Evolutionary conservation across 1,284 basidiomycete species (phyloP), one percentile per base, ranked within the genome.

Genomic region (Microbotryum violaceum): DNA sequence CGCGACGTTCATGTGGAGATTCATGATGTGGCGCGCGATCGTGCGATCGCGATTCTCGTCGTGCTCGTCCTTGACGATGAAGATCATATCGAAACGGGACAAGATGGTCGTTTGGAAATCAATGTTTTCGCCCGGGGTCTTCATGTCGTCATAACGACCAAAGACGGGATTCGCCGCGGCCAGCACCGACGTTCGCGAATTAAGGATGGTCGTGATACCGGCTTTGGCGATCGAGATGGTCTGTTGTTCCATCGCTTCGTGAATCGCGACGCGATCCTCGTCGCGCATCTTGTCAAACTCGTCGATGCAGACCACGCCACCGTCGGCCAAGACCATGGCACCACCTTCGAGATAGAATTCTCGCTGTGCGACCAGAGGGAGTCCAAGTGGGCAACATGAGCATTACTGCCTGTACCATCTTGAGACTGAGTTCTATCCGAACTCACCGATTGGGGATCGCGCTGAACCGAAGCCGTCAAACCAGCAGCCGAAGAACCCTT

Each of bases 241-340:
- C 75, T 99, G 94, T 74, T 99, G 94, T 74, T 99, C 94, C 94
- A 99, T 99, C 20, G 94, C 96, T 78, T 98, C 96, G 78, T 98
- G 96, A 65, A 98, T 98, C 0, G 96, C 96, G 2, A 98, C 96
- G 63, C 96, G 85, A 74, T 98, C 96, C 76, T 97, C 94, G 73
- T 98, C 96, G 33, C 94, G 82, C 96, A 98, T 99, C 81, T 99
- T 99, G 80, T 98, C 96, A 72, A 99, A 99, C 76, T 99, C 96
- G 74, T 99, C 96, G 73, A 99, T 99, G 74, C 96, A 98, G 23
- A 98, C 96, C 18, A 98, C 93, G 31, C 96, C 96, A 5, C 91
- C 92, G 74, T 99, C 96, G 0, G 96, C 96, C 33, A 99, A 83
- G 10, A 99, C 96, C 96, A 99, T 98, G 1, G 96, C 96, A 31